phyloP scores from a whole-genome alignment of 306 rosid species.

The Quercus engelmannii region DNA sequence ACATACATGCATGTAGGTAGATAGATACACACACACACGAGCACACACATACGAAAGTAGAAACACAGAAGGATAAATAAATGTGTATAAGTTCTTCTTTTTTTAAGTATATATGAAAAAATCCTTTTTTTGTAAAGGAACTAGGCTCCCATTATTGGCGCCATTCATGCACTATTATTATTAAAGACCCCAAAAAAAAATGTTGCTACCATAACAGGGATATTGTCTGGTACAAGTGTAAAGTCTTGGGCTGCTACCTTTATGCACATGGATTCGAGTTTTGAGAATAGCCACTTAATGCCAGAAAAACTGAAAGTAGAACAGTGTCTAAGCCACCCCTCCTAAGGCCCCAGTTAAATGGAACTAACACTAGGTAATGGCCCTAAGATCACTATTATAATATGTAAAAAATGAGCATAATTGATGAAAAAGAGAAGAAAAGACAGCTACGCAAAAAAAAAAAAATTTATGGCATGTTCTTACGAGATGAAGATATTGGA shows the following conservation, averaged over 20 bases:
- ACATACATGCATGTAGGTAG: not conserved
- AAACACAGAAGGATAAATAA: not conserved
- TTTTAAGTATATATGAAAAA: no score
- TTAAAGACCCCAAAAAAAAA: not conserved
- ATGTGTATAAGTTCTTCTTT: not conserved
- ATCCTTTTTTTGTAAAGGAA: no score
- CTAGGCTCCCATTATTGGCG: not conserved
- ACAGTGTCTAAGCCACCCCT: not conserved
- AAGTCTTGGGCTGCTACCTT: not conserved
- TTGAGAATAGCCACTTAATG: not conserved
- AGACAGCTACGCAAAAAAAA: not conserved
- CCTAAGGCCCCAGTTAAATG: not conserved
- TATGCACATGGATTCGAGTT: not conserved
- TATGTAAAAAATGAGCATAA: no score
- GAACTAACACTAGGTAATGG: no score
- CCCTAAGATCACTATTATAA: no score
- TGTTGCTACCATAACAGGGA: not conserved
- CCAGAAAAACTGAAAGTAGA: not conserved
- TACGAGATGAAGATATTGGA: not conserved
- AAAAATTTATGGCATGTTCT: not conserved
- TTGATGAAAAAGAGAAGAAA: no score
- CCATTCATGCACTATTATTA: not conserved
- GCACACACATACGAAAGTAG: no score
- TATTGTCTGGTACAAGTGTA: not conserved
- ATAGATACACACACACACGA: not conserved